A percentile compares a stretch with the other conserved stretches of the same genome.
phyloP scores from a whole-genome alignment of 2,329 filamentous ascomycete species.

The Botrytis sinoallii region DNA sequence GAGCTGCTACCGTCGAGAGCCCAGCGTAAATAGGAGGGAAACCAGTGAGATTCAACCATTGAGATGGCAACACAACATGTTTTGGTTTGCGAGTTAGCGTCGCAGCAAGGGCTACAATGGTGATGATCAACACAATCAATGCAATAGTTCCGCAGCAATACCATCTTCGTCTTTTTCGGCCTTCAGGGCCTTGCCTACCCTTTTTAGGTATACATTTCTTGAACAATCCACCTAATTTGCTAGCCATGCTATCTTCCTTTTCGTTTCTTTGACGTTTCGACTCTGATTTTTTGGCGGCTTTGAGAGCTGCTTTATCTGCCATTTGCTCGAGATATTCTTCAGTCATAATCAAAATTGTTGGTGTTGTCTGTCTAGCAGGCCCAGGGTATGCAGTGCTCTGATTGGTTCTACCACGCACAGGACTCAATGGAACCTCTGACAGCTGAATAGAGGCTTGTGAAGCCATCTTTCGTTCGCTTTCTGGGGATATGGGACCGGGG shows the following conservation, averaged over 20 bases:
- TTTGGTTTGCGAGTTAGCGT: slow-evolving; percentile 46
- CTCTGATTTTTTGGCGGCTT: slow-evolving; percentile 34
- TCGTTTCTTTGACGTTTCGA: slow-evolving; percentile 54
- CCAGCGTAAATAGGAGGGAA: slow-evolving; percentile 87
- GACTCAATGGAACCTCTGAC: slow-evolving; percentile 56
- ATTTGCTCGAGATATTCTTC: slow-evolving; percentile 15
- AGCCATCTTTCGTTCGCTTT: slow-evolving; percentile 58
- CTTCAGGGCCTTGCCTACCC: slow-evolving; percentile 61
- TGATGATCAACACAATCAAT: slow-evolving; percentile 53
- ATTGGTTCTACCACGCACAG: slow-evolving; percentile 36
- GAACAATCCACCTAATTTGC: slow-evolving; percentile 59
- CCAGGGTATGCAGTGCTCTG: slow-evolving; percentile 36
- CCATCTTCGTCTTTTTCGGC: slow-evolving; percentile 59
- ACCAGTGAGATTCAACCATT: slow-evolving; percentile 81
- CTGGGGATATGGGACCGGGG: slow-evolving; percentile 61
- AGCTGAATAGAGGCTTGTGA: slow-evolving; percentile 60
- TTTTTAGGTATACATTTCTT: slow-evolving; percentile 59
- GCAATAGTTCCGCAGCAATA: slow-evolving; percentile 52
- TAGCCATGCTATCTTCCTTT: slow-evolving; percentile 61
- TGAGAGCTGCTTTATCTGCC: slow-evolving; percentile 25
- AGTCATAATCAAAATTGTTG: slow-evolving; percentile 23
- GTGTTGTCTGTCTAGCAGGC: slow-evolving; percentile 24
- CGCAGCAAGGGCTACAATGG: slow-evolving; percentile 57
- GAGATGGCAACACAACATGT: slow-evolving; percentile 41
- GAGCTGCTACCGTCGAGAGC: slow-evolving; percentile 71